Evolutionary conservation across 106 monocot genomes (phyloP), one percentile per base, ranked within the genome.

Genomic region (Dioscorea alata): DNA sequence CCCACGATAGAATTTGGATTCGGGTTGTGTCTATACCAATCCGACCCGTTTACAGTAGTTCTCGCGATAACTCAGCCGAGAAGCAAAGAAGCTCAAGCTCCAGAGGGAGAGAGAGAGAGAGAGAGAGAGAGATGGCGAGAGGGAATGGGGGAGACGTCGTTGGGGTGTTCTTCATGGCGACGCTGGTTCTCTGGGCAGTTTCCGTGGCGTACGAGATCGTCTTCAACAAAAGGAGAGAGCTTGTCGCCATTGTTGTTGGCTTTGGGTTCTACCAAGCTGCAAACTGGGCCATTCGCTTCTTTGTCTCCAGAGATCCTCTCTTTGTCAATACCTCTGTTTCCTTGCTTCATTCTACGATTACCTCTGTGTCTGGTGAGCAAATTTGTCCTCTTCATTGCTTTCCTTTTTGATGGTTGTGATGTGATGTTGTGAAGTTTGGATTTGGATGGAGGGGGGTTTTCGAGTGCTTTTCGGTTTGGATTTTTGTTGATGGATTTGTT

Each of bases 311-410:
- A 60, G 91, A 97, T 65, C 91, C 92, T 16, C 84, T 92, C 69
- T 88, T 97, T 50, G 89, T 97, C 64, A 97, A 97, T 74, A 97
- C 96, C 21, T 69, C 86, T 25, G 86, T 92, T 57, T 97, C 96
- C 17, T 78, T 97, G 67, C 80, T 97, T 33, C 96, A 97, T 61
- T 92, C 96, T 59, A 72, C 71, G 23, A 9, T 89, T 62, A 81
- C 82, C 31, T 84, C 96, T 21, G 67, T 71, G 19, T 88, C 92
- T n/a, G 96, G 96, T 96, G 24, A 69, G 5, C 16, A 57, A 10
- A 42, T 42, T 28, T 3, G 3, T 28, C 4, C 50, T 18, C 13
- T 60, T 64, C 10, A 4, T 4, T 20, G 17, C 48, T 19, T 24
- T 57, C 14, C 57, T 49, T 13, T 24, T 69, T 2, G 6, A 42